These are phyloP conservation scores for Aspergillus nomiae DNA, from an alignment of 2,329 filamentous ascomycete genomes.

Conservation along the genomic window DNA sequence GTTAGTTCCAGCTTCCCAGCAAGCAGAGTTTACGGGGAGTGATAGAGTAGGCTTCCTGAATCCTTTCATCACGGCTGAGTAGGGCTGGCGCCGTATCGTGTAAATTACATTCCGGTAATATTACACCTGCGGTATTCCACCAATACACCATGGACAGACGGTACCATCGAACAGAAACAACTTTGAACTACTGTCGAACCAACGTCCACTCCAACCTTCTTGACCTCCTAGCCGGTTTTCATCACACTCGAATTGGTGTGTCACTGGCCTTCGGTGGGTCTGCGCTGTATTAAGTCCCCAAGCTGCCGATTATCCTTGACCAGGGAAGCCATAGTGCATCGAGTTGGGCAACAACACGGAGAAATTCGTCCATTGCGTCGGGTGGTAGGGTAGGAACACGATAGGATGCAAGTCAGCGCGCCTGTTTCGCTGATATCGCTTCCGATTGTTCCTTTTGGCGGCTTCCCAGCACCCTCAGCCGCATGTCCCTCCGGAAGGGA, in stretches of 20 bases:
- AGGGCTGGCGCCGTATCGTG: neutral
- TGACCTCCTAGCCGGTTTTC: neutral
- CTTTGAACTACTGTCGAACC: neutral
- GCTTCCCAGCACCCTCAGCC: neutral
- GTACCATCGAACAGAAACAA: neutral
- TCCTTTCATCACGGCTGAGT: neutral
- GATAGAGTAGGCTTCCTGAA: neutral
- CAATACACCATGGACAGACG: neutral
- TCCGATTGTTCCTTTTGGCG: neutral
- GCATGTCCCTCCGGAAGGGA: neutral
- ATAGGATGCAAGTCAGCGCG: neutral
- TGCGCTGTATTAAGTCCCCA: neutral
- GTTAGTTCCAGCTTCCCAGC: neutral
- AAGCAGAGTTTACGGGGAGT: neutral
- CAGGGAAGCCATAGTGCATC: neutral
- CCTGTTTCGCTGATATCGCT: slow-evolving; percentile 3
- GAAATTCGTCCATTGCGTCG: neutral
- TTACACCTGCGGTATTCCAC: neutral
- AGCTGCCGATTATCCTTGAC: neutral
- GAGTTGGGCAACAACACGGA: neutral
- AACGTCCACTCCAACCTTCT: neutral
- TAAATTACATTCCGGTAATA: neutral
- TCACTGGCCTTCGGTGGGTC: neutral
- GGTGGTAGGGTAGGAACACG: neutral
- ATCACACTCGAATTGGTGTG: neutral